Evolutionary conservation across 805 yeast species (phyloP).

Genomic region (Suhomyces faveliae): DNA sequence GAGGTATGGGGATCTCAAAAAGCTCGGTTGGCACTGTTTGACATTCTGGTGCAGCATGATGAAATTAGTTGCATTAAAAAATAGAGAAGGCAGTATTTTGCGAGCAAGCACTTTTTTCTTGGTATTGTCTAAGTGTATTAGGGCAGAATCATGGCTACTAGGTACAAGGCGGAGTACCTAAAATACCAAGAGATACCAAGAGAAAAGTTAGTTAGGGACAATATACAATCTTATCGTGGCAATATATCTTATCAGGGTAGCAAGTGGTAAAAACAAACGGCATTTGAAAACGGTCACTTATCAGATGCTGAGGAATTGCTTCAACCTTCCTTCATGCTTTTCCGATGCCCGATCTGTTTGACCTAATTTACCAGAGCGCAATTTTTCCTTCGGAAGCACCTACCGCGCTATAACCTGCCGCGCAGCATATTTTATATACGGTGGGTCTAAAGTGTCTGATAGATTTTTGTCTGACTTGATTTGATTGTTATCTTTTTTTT

Average conservation of each 20-base stretch:
- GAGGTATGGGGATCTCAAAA: not conserved
- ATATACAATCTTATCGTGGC: no score
- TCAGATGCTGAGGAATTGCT: not conserved
- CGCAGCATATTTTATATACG: not conserved
- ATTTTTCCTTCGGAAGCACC: not conserved
- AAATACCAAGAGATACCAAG: no score
- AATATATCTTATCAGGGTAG: not conserved
- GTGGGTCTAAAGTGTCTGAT: not conserved
- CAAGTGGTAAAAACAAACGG: not conserved
- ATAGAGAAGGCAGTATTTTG: not conserved
- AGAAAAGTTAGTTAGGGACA: not conserved
- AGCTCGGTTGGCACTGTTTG: not conserved
- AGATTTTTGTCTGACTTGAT: not conserved
- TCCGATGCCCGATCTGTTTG: not conserved
- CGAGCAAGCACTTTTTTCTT: not conserved
- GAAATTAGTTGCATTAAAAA: not conserved
- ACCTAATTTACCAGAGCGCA: not conserved
- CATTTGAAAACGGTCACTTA: no score
- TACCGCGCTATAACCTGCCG: not conserved
- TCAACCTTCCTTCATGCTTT: not conserved
- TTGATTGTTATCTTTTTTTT: not conserved
- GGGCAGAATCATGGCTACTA: no score
- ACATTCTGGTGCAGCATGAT: not conserved
- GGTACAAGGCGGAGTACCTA: not conserved
- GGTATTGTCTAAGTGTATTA: not conserved